phyloP scores from a whole-genome alignment of 108 stramenopile species.

The Pinguiococcus pyrenoidosus region DNA sequence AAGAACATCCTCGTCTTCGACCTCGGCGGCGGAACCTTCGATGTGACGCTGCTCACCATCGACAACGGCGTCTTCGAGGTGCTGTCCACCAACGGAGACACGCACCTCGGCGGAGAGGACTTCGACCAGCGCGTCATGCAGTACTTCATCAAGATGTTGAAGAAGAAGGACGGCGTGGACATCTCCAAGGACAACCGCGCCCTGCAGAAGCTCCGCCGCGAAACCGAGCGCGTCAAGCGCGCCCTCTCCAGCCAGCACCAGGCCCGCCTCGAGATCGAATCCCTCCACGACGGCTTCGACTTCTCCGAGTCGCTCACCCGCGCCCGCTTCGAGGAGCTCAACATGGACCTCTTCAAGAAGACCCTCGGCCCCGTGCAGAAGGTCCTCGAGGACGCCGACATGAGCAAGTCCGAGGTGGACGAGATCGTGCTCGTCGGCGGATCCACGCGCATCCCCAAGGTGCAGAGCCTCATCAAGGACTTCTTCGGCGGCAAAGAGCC shows the following conservation, averaged over 20 bases:
- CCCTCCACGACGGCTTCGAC: conserved; percentile 43
- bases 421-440: conserved; percentile 93
- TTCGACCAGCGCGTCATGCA: conserved; percentile 69
- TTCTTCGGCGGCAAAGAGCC: conserved; percentile 91
- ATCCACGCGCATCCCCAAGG: conserved; percentile 90
- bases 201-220: conserved; percentile 51
- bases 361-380: conserved; percentile 71
- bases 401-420: conserved; percentile 75
- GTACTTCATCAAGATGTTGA: conserved; percentile 58
- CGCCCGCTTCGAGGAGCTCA: conserved; percentile 93
- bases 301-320: conserved; percentile 66
- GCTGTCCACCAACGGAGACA: conserved; percentile 72
- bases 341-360: conserved; percentile 89
- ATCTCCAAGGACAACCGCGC: conserved; percentile 49
- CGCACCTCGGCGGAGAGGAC: conserved; percentile 80
- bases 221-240: conserved; percentile 63
- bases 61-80: conserved; percentile 79
- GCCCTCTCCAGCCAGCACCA: conserved; percentile 49
- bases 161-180: conserved; percentile 47
- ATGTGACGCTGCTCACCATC: conserved; percentile 87
- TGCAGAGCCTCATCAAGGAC: conserved; percentile 75
- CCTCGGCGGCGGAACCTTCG: conserved; percentile 95
- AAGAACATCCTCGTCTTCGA: conserved; percentile 91
- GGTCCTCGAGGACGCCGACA: conserved; percentile 76
- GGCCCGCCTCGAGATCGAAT: conserved; percentile 48